Percentiles rank a stretch among this genome's conserved stretches.
These are phyloP conservation scores for Kluyveromyces wickerhamii DNA, from an alignment of 805 yeast species.

Conservation along the genomic window DNA sequence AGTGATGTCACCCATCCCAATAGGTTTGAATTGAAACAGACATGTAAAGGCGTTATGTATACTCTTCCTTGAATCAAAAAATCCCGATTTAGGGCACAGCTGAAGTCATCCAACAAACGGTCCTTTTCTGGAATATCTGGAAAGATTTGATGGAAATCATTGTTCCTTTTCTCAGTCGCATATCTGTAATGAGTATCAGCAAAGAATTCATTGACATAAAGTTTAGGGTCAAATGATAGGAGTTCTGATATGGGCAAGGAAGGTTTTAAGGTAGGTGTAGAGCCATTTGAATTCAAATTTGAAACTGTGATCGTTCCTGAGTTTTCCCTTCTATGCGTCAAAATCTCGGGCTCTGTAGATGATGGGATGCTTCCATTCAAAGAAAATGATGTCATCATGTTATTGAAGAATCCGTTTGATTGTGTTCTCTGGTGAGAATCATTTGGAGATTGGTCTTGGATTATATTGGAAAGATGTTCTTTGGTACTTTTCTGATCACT, in stretches of 20 bases:
- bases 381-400: constrained; percentile 16
- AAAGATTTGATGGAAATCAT: constrained; percentile 73
- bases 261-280: background rate
- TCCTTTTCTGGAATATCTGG: constrained; percentile 61
- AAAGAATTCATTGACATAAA: constrained; percentile 52
- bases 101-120: constrained; percentile 72
- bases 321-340: constrained; percentile 2
- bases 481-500: background rate
- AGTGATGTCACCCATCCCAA: constrained; percentile 87
- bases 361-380: constrained; percentile 8
- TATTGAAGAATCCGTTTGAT: constrained; percentile 18
- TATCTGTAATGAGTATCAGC: constrained; percentile 51
- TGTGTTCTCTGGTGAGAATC: constrained; percentile 4
- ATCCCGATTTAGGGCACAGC: constrained; percentile 85
- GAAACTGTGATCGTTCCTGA: constrained; percentile 2
- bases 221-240: constrained; percentile 25
- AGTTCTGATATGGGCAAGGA: background rate
- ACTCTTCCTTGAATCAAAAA: constrained; percentile 81
- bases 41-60: constrained; percentile 65
- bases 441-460: background rate
- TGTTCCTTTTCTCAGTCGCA: constrained; percentile 56
- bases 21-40: constrained; percentile 75
- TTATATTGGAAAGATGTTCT: constrained; percentile 4
- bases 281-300: constrained; percentile 4
- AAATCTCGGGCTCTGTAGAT: constrained; percentile 5